Evolutionary conservation across 306 rosid species (phyloP), one percentile per base, ranked within the genome.

Genomic region (Ochetophila trinervis): DNA sequence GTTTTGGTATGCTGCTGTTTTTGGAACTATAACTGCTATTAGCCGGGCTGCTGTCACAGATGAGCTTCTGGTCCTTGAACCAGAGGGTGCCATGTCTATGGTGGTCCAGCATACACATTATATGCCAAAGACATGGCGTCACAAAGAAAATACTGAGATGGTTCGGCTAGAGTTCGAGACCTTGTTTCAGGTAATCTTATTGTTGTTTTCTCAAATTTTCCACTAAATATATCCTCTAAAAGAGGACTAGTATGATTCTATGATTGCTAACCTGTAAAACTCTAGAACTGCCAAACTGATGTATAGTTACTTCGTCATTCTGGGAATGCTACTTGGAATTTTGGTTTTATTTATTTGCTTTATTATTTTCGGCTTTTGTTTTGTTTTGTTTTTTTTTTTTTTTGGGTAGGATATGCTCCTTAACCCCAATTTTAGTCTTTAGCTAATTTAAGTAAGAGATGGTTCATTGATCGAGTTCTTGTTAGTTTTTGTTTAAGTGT

Each of bases 81-180:
- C 96, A 1, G 87, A 83, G 74, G 97, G 95, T 42, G 84, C 91
- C 55, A 83, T 94, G 86, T 84, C 91, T 24, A 69, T 83, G 88
- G 97, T 94, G 60, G 91, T 88, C 64, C 95, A 94, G 16, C 87
- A 88, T 73, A 86, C 99, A 16, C 99, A 90, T 80, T 90, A 90
- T 82, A 86, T 93, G 96, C 99, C 99, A 20, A 90, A 88, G 81
- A 80, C 90, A 80, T 93, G 99, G 97, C 97, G 87, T 58, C 86
- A 88, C 69, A 93, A 85, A 78, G 99, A 87, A 84, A 84, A 77
- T 75, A 79, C 87, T 37, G 91, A 79, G 78, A 60, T 23, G 61
- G 90, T 88, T 3, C 81, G 82, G 19, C 22, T 67, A 0, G 91
- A 90, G 75, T 93, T 90, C 75, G 96, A 81, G 84, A 86, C 94